These are phyloP conservation scores for Pilasporangium apinafurcum DNA, from an alignment of 352 stramenopile species.

Conservation along the genomic window DNA sequence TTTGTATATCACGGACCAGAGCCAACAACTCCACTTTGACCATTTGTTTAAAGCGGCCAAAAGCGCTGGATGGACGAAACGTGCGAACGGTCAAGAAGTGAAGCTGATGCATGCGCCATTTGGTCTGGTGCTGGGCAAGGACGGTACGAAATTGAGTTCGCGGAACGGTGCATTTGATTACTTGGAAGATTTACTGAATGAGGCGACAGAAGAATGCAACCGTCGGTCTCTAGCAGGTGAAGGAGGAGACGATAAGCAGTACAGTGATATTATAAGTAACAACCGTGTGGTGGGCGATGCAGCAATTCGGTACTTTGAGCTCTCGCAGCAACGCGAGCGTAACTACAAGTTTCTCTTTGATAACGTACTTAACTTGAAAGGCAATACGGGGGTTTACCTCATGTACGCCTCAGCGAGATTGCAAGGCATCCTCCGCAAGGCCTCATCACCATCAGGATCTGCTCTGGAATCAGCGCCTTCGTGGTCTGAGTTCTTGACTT, in stretches of 20 bases:
- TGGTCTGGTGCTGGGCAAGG: conserved; percentile 68
- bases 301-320: conserved; percentile 78
- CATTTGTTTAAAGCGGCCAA: conserved; percentile 64
- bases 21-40: conserved; percentile 74
- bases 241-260: conserved; percentile 10
- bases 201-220: conserved; percentile 51
- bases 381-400: conserved; percentile 81
- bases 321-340: conserved; percentile 74
- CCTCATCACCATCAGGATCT: conserved; percentile 14
- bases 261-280: conserved; percentile 14
- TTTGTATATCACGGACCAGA: conserved; percentile 79
- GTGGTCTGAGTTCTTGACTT: conserved; percentile 23
- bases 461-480: conserved; percentile 7
- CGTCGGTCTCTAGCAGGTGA: conserved; percentile 44
- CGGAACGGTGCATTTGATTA: conserved; percentile 78
- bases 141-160: conserved; percentile 79
- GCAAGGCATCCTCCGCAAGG: conserved; percentile 67
- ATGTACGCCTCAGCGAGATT: conserved; percentile 75
- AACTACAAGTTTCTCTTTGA: conserved; percentile 87
- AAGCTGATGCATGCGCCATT: conserved; percentile 69
- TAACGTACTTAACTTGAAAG: conserved; percentile 74
- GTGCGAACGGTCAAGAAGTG: conserved; percentile 22
- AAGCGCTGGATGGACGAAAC: conserved; percentile 39
- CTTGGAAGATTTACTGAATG: conserved; percentile 66
- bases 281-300: conserved; percentile 66